Evolutionary conservation across 768 basidiomycete species (phyloP).

Genomic region (Antrodiella citrinella): DNA sequence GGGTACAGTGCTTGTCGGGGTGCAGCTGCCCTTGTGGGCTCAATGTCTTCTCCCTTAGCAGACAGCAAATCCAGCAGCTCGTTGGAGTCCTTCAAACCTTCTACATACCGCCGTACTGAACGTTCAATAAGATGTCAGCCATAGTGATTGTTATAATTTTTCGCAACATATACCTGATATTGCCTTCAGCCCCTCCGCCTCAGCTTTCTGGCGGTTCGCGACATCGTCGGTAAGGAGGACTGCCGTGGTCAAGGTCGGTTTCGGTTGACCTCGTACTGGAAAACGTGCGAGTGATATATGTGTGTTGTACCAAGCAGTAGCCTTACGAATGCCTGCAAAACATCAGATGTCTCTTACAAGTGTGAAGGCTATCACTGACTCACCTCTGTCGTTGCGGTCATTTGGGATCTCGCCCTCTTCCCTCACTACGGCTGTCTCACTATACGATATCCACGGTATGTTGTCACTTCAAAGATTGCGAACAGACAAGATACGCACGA

Average conservation of each 20-base stretch:
- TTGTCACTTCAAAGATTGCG: no score
- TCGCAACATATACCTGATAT: conserved; percentile 46
- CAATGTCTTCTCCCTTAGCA: conserved; percentile 53
- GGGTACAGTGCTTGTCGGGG: conserved; percentile 61
- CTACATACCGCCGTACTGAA: conserved; percentile 74
- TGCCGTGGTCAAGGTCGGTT: conserved; percentile 44
- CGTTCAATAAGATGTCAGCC: conserved; percentile 4
- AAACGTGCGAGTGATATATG: conserved; percentile 54
- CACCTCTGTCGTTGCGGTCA: conserved; percentile 91
- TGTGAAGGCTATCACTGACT: conserved; percentile 8
- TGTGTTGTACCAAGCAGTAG: conserved; percentile 77
- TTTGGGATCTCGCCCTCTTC: conserved; percentile 81
- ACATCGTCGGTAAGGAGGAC: conserved; percentile 87
- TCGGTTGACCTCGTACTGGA: conserved; percentile 40
- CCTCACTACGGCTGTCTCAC: conserved; percentile 73
- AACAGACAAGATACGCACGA: conserved; percentile 41
- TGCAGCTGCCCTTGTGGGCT: conserved; percentile 48
- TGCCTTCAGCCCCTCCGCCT: conserved; percentile 49
- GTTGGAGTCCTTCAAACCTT: conserved; percentile 55
- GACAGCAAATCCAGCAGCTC: conserved; percentile 80
- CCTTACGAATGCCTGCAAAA: conserved; percentile 75
- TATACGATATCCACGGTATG: no score
- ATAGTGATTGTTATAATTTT: background rate
- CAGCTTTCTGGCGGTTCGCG: conserved; percentile 73
- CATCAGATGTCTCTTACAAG: background rate